Percentiles rank a stretch among this genome's conserved stretches.
Conservation (phyloP, 495 filamentous ascomycete species). For the Terfezia boudieri region DNA sequence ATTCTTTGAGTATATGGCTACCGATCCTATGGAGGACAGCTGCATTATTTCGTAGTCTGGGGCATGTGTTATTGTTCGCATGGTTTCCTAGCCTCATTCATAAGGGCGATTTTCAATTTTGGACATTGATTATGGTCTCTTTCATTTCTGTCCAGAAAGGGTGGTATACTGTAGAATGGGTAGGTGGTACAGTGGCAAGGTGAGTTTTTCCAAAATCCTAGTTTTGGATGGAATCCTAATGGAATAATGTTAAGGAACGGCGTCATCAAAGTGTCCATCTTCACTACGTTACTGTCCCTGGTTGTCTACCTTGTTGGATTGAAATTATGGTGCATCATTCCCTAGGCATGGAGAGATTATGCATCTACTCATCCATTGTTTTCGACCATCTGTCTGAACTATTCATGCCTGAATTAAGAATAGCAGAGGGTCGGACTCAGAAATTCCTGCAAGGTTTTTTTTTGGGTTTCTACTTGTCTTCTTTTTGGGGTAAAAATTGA, state of each 20-base stretch:
- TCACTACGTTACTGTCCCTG: neutral
- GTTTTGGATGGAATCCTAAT: neutral
- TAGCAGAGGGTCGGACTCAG: too few species aligned
- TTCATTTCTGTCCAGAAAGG: slow-evolving; percentile 12
- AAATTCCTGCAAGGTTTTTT: too few species aligned
- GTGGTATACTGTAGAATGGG: slow-evolving; percentile 19
- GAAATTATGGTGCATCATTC: too few species aligned
- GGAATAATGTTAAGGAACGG: neutral
- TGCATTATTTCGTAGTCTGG: slow-evolving; percentile 14
- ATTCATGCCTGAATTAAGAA: too few species aligned
- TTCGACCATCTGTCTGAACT: too few species aligned
- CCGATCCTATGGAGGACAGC: slow-evolving; percentile 14
- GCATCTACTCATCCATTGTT: too few species aligned
- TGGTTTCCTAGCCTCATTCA: slow-evolving; percentile 15
- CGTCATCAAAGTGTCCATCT: neutral
- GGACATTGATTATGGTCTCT: slow-evolving; percentile 9
- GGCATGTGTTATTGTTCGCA: slow-evolving; percentile 14
- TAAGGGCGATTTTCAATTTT: slow-evolving; percentile 13
- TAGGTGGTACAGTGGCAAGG: slow-evolving; percentile 15
- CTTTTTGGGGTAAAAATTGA: too few species aligned
- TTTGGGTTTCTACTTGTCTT: too few species aligned
- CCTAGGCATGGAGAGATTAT: too few species aligned
- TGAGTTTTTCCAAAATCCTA: neutral
- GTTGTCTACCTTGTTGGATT: neutral
- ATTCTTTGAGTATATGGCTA: slow-evolving; percentile 9